These are phyloP conservation scores for Penicillium expansum DNA, from an alignment of 2,329 filamentous ascomycete species.

Conservation along the genomic window DNA sequence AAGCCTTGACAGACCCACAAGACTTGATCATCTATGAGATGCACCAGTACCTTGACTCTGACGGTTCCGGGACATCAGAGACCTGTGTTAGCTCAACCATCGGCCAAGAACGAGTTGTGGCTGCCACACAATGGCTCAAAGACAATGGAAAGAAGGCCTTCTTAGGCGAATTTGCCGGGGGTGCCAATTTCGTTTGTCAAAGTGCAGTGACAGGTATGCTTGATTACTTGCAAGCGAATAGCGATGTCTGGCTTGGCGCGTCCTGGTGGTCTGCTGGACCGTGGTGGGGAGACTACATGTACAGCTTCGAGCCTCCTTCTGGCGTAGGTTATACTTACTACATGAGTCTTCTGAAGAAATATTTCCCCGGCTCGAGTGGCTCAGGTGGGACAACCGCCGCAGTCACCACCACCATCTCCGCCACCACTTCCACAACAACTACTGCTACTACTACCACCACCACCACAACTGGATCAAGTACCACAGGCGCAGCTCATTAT, in stretches of 20 bases:
- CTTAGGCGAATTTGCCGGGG: constrained; percentile 58
- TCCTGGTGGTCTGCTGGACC: constrained; percentile 60
- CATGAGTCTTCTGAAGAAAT: constrained; percentile 24
- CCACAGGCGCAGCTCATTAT: constrained; percentile 15
- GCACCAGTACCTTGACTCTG: constrained; percentile 61
- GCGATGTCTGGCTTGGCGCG: constrained; percentile 58
- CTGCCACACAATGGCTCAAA: constrained; percentile 49
- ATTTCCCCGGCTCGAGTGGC: not conserved
- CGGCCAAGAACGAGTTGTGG: constrained; percentile 50
- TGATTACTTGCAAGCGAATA: constrained; percentile 53
- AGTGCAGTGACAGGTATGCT: constrained; percentile 54
- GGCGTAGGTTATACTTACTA: constrained; percentile 30
- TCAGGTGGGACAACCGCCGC: constrained; percentile 5
- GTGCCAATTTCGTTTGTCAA: constrained; percentile 47
- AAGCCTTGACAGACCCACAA: constrained; percentile 50
- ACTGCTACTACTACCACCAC: constrained; percentile 5
- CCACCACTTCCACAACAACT: not conserved
- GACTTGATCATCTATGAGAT: constrained; percentile 60
- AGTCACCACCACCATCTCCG: not conserved
- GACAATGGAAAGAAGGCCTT: constrained; percentile 55
- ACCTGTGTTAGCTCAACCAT: constrained; percentile 55
- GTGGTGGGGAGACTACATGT: constrained; percentile 53
- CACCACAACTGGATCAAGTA: not conserved
- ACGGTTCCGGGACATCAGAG: constrained; percentile 52
- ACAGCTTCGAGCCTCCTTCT: constrained; percentile 32